Percentiles rank a stretch among this genome's conserved stretches.
These are phyloP conservation scores for Solanum piurae DNA, from an alignment of 257 asterid genomes.

Conservation along the genomic window DNA sequence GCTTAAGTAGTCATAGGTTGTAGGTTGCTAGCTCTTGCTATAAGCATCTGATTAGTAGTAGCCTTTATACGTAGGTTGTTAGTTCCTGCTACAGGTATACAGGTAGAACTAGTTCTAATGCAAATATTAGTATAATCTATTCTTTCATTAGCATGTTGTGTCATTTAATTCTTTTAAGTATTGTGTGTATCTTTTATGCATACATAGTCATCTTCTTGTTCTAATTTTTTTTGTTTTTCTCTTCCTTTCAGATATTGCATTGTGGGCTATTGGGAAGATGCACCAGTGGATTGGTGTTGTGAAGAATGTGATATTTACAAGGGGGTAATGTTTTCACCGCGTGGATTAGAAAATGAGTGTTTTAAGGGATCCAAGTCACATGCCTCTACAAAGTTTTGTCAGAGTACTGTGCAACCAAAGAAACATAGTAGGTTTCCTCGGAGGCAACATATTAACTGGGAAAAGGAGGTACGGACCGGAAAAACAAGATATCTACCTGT, in stretches of 20 bases:
- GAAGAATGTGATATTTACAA: slow-evolving; percentile 21
- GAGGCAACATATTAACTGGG: slow-evolving; percentile 17
- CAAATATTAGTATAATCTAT: not conserved
- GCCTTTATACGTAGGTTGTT: not conserved
- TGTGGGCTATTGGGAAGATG: slow-evolving; percentile 1
- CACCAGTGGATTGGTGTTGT: slow-evolving; percentile 32
- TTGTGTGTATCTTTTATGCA: not conserved
- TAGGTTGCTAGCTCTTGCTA: not conserved
- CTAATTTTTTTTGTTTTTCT: not conserved
- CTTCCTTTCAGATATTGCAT: slow-evolving; percentile 46
- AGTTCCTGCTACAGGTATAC: no score
- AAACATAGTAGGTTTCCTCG: not conserved
- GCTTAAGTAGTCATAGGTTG: not conserved
- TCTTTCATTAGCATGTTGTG: not conserved
- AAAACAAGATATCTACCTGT: slow-evolving; percentile 36
- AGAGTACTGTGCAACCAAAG: not conserved
- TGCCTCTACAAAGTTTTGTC: not conserved
- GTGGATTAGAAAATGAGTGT: not conserved
- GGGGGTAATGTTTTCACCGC: slow-evolving; percentile 2
- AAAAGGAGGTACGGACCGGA: slow-evolving; percentile 30
- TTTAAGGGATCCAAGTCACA: not conserved
- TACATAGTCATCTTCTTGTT: not conserved
- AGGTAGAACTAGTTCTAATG: not conserved
- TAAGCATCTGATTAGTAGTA: not conserved
- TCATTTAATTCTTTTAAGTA: not conserved